Evolutionary conservation across 2,329 filamentous ascomycete species (phyloP), one percentile per base, ranked within the genome.

Genomic region (Huntiella abstrusa): DNA sequence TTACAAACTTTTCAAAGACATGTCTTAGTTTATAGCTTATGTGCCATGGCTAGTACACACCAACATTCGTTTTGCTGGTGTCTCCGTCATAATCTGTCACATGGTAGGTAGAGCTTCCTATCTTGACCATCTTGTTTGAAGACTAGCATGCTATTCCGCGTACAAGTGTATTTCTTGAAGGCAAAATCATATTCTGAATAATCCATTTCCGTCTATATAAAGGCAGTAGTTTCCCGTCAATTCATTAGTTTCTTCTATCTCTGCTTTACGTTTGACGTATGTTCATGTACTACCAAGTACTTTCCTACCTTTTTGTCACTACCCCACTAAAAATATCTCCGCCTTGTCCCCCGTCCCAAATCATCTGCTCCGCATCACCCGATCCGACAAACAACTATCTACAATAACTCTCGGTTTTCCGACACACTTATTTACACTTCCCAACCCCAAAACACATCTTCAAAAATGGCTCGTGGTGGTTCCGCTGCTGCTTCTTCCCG

Each of bases 401-500:
- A 17, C 12, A 15, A 13, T 28, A 41, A 12, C 41, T 33, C 41
- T 33, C 17, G 5, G 8, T 33, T 43, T n/a, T 13, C 12, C 41
- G 16, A 7, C n/a, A 28, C 13, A 17, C 5, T 5, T 33, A 16
- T 43, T 33, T 33, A 5, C 12, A 36, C 34, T 36, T 36, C 6
- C 8, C 41, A 17, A 19, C 16, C n/a, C 4, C 22, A 47, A 34
- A 35, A 35, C 43, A 48, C 39, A 22, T 41, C 15, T 36, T 36
- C 4, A 36, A 36, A 49, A 43, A 70, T 75, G 71, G 60, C 67
- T 58, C 49, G 45, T 37, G 28, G 41, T 44, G 61, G 61, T 52
- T 59, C 60, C 49, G 62, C 68, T 38, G 67, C 66, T 52, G 56
- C 61, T 36, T 67, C 61, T 60, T 70, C 79, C 53, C 73, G 85